Base-by-base conservation (phyloP, 805 yeast genomes). In the Kuraishia floccosa region DNA sequence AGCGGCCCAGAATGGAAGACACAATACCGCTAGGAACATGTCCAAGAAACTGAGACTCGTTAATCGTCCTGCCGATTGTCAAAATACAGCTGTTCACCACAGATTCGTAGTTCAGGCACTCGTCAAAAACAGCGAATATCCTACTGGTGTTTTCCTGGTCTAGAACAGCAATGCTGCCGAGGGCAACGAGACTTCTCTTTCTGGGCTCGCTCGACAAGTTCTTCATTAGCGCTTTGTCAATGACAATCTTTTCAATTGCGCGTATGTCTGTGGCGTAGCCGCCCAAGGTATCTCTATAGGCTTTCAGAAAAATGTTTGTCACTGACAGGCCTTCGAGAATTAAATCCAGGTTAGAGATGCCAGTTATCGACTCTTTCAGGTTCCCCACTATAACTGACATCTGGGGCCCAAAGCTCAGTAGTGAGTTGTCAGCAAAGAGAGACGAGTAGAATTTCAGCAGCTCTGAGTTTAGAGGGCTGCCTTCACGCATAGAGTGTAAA, bases 401-500 rank as follows among this genome's bases (percentile, higher is more conserved):
- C 23, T 52, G 50, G 14, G 41, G 21, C 1, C 55, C 63, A 32
- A 62, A 49, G 25, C 37, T 45, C 16, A 43, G 32, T 21, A 62
- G 31, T 4, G 51, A 39, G 34, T 56, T 59, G 8, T 47, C 45
- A 5, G 37, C 30, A n/a, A 63, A 35, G 1, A 60, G 35, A 1
- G 54, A 41, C 3, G 56, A 44, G 33, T 60, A 62, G 30, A 63
- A 57, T 32, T 43, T 58, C 28, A 58, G 35, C 16, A 54, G 36
- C 13, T 56, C 64, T 18, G 54, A 37, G 10, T 50, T 52, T 13
- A 48, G 31, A 14, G 47, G 46, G 32, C 42, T 36, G 32, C 46
- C 41, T 10, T 48, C 44, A 22, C 48, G 39, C 19, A 46, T 11
- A 9, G 32, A 32, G 15, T 38, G 29, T 2, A 52, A 33, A 26